Percentiles rank a stretch among this genome's conserved stretches.
phyloP scores from a whole-genome alignment of 2,329 filamentous ascomycete genomes.

The Cytospora piceae region DNA sequence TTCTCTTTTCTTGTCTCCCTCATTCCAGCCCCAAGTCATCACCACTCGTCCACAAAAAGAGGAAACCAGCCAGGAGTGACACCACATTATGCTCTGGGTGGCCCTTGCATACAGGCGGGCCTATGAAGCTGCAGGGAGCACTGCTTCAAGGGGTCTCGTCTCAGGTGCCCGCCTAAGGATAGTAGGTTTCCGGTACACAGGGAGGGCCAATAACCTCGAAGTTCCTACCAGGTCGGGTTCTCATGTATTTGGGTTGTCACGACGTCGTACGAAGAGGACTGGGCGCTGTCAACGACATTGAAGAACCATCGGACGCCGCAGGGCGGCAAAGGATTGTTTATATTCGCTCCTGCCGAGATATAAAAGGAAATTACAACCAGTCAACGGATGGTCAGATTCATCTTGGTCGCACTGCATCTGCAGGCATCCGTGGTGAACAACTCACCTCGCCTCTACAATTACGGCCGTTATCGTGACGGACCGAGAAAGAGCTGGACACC shows the following conservation, averaged over 20 bases:
- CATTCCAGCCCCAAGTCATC: not conserved
- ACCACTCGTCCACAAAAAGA: not conserved
- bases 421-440: not conserved
- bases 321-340: not conserved
- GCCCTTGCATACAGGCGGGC: not conserved
- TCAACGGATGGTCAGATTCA: not conserved
- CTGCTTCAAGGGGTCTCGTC: not conserved
- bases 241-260: not conserved
- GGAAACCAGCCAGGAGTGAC: not conserved
- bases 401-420: not conserved
- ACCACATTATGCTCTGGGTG: not conserved
- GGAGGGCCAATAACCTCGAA: not conserved
- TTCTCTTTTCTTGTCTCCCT: not conserved
- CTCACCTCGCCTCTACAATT: not conserved
- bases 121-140: not conserved
- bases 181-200: not conserved
- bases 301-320: not conserved
- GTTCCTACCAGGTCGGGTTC: not conserved
- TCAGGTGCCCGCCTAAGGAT: not conserved
- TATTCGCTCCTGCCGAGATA: not conserved
- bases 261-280: not conserved
- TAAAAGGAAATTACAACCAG: not conserved
- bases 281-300: not conserved
- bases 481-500: not conserved
- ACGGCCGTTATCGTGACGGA: not conserved